These are phyloP conservation scores for Fomes fomentarius DNA, from an alignment of 1,284 basidiomycete genomes.

Conservation along the genomic window DNA sequence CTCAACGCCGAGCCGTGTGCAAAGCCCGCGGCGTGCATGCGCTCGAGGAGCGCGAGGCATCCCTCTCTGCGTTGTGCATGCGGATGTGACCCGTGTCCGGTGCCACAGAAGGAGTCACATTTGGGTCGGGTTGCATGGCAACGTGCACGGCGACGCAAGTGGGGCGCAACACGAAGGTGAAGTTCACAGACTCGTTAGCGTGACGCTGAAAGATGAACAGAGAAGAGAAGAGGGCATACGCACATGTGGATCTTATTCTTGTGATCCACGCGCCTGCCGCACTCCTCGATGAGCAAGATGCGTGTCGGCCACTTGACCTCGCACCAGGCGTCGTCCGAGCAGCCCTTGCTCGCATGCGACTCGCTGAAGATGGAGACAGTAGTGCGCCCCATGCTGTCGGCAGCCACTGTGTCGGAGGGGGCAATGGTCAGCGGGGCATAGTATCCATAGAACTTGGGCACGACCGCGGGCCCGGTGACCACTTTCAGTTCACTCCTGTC, in stretches of 20 bases:
- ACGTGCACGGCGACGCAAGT: conserved; percentile 33
- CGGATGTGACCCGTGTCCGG: no score
- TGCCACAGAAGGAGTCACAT: background rate
- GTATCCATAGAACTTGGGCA: conserved; percentile 57
- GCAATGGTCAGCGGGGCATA: conserved; percentile 30
- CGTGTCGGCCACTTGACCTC: conserved; percentile 34
- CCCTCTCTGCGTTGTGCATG: conserved; percentile 31
- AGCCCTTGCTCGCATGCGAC: no score
- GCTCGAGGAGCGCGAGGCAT: conserved; percentile 41
- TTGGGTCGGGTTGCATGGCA: conserved; percentile 25
- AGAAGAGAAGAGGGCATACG: no score
- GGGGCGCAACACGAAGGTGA: no score
- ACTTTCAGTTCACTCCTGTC: conserved; percentile 22
- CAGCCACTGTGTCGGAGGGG: background rate
- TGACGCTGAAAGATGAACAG: no score
- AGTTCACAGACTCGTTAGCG: no score
- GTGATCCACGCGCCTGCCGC: conserved; percentile 42
- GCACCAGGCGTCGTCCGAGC: background rate
- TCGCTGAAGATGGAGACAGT: no score
- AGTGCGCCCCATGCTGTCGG: no score
- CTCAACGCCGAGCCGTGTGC: conserved; percentile 42
- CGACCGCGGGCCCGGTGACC: conserved; percentile 47
- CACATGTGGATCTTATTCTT: no score
- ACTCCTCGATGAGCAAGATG: conserved; percentile 52
- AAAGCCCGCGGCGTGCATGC: conserved; percentile 45